Evolutionary conservation across 2,329 filamentous ascomycete genomes (phyloP).

Genomic region (Hawksworthiomyces lignivorus): DNA sequence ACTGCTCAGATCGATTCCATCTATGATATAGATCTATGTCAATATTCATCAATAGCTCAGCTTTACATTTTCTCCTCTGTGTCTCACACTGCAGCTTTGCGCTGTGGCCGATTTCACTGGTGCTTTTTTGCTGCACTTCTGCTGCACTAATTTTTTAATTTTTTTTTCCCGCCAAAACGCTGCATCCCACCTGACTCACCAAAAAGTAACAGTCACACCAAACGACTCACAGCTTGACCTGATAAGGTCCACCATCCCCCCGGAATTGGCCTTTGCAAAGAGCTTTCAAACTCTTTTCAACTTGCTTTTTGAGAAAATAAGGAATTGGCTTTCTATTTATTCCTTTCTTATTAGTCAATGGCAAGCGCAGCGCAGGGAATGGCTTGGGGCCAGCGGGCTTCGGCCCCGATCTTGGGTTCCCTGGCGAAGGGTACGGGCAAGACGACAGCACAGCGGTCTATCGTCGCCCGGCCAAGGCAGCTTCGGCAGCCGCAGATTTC

Average conservation of each 20-base stretch:
- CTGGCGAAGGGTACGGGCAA: slow-evolving; percentile 1
- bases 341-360: neutral
- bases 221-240: neutral
- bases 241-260: no score
- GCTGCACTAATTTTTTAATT: neutral
- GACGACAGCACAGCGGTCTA: neutral
- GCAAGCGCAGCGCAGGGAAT: slow-evolving; percentile 3
- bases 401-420: slow-evolving; percentile 8
- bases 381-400: neutral
- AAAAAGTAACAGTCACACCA: neutral
- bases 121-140: neutral
- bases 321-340: no score
- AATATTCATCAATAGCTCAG: no score
- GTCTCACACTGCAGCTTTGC: neutral
- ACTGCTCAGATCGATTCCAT: no score
- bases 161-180: neutral
- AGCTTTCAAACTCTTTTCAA: neutral
- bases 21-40: no score
- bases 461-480: neutral
- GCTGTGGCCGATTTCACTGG: neutral
- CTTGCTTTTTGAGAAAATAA: no score
- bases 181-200: slow-evolving; percentile 4
- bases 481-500: no score
- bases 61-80: no score
- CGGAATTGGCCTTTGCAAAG: neutral